Evolutionary conservation across 805 yeast species (phyloP).

Genomic region (Isabelozyma gotoi): DNA sequence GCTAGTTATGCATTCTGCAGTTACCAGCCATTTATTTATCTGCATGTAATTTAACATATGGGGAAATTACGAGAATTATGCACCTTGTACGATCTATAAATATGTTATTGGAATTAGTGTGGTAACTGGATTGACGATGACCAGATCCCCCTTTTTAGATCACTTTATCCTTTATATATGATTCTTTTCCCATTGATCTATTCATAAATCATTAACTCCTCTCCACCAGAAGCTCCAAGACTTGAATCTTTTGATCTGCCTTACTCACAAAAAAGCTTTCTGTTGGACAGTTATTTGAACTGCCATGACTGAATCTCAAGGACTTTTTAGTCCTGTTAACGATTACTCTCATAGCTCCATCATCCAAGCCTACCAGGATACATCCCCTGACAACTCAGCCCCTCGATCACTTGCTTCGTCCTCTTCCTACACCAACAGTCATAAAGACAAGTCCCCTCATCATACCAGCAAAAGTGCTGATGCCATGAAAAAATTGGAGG

Average conservation of each 20-base stretch:
- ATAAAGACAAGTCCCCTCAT: no score
- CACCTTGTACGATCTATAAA: no score
- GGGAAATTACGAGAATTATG: no score
- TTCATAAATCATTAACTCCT: no score
- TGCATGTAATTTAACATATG: neutral
- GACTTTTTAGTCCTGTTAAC: neutral
- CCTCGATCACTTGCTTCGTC: neutral
- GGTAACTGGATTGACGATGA: no score
- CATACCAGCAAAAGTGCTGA: no score
- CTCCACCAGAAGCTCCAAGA: no score
- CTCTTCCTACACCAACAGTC: neutral
- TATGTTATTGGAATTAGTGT: no score
- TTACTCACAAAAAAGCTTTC: no score
- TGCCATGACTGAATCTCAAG: neutral
- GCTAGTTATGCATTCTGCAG: neutral
- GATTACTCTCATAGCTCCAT: neutral
- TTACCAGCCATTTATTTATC: neutral
- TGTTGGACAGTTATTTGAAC: no score
- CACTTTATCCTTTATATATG: neutral
- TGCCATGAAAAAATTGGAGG: conserved; percentile 12
- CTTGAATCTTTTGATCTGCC: no score
- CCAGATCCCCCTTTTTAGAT: neutral
- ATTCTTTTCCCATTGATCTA: neutral
- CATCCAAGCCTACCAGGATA: neutral
- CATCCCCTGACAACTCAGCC: neutral